phyloP scores from a whole-genome alignment of 148 eudicot genomes.

The Chenopodium berlandieri region DNA sequence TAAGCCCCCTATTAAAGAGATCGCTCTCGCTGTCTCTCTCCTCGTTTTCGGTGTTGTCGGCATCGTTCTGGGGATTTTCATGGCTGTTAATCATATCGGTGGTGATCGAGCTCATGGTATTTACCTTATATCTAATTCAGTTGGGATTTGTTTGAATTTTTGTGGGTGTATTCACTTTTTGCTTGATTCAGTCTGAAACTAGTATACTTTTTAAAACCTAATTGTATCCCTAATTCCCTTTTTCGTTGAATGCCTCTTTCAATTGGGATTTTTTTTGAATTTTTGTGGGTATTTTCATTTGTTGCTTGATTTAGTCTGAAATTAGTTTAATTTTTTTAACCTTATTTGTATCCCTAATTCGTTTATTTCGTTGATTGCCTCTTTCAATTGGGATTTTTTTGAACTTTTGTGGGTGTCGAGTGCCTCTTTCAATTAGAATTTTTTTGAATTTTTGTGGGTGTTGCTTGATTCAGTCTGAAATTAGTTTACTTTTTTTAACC shows the following conservation, averaged over 20 bases:
- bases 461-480: slow-evolving; percentile 7
- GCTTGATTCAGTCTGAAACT: slow-evolving; percentile 4
- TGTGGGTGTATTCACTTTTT: neutral
- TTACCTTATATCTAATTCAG: neutral
- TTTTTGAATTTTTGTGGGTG: neutral
- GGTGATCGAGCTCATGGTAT: slow-evolving; percentile 88
- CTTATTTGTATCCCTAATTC: neutral
- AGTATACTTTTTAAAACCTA: too few relatives aligned
- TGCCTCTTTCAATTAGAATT: neutral
- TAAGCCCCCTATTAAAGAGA: slow-evolving; percentile 83
- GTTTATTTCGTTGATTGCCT: neutral
- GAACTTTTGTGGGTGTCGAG: neutral
- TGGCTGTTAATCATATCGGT: slow-evolving; percentile 73
- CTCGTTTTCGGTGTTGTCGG: slow-evolving; percentile 74
- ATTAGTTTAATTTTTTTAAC: neutral
- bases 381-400: neutral
- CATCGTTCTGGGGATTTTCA: slow-evolving; percentile 61
- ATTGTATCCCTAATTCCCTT: neutral
- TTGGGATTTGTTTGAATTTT: neutral
- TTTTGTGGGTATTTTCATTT: neutral
- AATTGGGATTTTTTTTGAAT: neutral
- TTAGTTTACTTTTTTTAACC: too few relatives aligned
- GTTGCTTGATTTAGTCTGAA: neutral
- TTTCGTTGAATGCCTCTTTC: neutral
- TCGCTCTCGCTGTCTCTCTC: slow-evolving; percentile 82